Evolutionary conservation across 2,329 filamentous ascomycete genomes (phyloP).

Genomic region (Fulvia fulva): DNA sequence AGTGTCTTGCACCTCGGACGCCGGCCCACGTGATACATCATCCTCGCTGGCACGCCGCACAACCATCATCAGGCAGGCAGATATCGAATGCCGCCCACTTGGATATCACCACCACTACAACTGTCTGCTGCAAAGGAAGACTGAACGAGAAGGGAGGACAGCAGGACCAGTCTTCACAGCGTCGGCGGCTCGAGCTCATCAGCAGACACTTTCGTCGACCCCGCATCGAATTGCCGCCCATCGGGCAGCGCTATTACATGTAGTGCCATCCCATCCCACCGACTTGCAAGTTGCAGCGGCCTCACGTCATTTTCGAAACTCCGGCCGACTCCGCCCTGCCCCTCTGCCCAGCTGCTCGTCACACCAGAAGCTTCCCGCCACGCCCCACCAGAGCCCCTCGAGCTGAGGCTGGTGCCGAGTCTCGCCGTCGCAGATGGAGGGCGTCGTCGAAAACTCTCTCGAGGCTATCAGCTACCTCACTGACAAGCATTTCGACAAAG

Average conservation of each 20-base stretch:
- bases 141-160: neutral
- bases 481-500: slow-evolving; percentile 27
- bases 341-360: neutral
- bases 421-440: slow-evolving; percentile 13
- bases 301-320: neutral
- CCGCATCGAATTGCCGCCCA: neutral
- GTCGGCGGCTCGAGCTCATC: too few species aligned
- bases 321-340: slow-evolving; percentile 1
- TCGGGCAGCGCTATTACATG: neutral
- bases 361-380: neutral
- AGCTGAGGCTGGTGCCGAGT: neutral
- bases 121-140: neutral
- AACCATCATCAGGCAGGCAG: neutral
- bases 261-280: neutral
- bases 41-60: neutral
- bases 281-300: neutral
- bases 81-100: neutral
- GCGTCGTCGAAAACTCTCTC: slow-evolving; percentile 26
- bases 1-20: neutral
- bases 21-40: neutral
- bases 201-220: neutral
- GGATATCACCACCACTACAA: neutral
- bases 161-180: too few species aligned
- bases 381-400: neutral
- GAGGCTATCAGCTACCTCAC: slow-evolving; percentile 24